Evolutionary conservation across 352 stramenopile genomes (phyloP).

Genomic region (Blastocystis sp.): DNA sequence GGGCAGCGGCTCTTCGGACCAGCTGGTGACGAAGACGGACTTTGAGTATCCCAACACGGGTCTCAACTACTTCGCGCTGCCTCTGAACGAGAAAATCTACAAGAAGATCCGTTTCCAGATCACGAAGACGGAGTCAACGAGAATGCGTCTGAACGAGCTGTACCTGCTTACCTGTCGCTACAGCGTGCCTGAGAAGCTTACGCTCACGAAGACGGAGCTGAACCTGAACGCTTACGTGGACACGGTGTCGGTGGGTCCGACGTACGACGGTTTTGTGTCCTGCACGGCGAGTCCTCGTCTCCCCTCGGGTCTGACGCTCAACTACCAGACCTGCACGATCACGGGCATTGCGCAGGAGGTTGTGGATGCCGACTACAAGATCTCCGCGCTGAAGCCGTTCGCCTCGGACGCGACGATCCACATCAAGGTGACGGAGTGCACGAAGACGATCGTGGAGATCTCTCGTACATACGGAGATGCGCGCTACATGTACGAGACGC

Average conservation of each 20-base stretch:
- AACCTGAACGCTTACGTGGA: not conserved
- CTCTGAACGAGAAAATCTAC: slow-evolving; percentile 39
- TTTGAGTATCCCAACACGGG: slow-evolving; percentile 2
- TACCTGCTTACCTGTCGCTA: slow-evolving; percentile 8
- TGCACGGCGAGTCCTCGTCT: not conserved
- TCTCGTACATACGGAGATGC: not conserved
- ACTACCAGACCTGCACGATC: not conserved
- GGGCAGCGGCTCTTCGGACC: not conserved
- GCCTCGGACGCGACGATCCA: not conserved
- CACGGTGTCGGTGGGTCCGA: not conserved
- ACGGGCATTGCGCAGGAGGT: not conserved
- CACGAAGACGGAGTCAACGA: not conserved
- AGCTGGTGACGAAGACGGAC: slow-evolving; percentile 7
- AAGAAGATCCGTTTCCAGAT: slow-evolving; percentile 15
- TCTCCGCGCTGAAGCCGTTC: not conserved
- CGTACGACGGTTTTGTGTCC: slow-evolving; percentile 12
- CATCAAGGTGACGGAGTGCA: slow-evolving; percentile 27
- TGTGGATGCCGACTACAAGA: not conserved
- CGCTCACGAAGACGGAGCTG: not conserved
- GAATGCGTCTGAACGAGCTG: slow-evolving; percentile 23
- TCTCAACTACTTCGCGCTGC: not conserved
- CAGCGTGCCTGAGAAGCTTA: not conserved
- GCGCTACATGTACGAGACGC: not conserved
- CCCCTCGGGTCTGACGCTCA: not conserved
- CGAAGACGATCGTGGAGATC: slow-evolving; percentile 26